Conservation (phyloP, 352 stramenopile species). For the Pythium sukuiense region DNA sequence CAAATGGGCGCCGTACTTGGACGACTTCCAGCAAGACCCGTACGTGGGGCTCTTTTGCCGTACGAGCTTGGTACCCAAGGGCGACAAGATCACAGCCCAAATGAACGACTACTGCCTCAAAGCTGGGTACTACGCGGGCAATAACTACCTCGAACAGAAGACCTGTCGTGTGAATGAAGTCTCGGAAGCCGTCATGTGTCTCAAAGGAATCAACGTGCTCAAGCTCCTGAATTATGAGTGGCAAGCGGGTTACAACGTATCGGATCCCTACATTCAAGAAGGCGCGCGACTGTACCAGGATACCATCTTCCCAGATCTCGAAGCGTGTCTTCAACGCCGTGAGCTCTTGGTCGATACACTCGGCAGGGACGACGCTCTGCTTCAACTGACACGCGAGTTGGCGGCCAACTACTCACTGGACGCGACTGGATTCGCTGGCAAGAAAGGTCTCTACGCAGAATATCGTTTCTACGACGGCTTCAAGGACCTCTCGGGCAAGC, state of each 20-base stretch:
- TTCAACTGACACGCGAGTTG: conserved; percentile 18
- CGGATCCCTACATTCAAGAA: conserved; percentile 16
- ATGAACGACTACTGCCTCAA: too few relatives aligned
- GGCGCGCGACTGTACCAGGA: conserved; percentile 13
- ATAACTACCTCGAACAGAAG: conserved; percentile 14
- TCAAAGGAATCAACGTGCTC: conserved; percentile 28
- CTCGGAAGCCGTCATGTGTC: conserved; percentile 21
- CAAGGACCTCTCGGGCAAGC: conserved; percentile 24
- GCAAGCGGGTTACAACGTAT: conserved; percentile 9
- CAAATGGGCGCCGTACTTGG: too few relatives aligned
- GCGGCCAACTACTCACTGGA: conserved; percentile 22
- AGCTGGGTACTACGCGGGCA: conserved; percentile 3
- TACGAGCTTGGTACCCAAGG: too few relatives aligned
- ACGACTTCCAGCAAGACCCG: too few relatives aligned
- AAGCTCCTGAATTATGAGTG: conserved; percentile 29
- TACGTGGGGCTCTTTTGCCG: too few relatives aligned
- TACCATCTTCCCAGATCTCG: conserved; percentile 11
- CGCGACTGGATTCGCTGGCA: conserved; percentile 15
- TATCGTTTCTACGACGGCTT: conserved; percentile 21
- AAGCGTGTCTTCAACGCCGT: conserved; percentile 20
- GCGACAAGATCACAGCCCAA: too few relatives aligned
- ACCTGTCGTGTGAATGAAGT: conserved; percentile 24
- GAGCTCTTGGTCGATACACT: conserved; percentile 4
- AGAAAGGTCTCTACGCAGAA: conserved; percentile 17
- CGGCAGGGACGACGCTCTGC: conserved; percentile 16